Evolutionary conservation across 352 stramenopile species (phyloP).

Genomic region (Blastocystis hominis): DNA sequence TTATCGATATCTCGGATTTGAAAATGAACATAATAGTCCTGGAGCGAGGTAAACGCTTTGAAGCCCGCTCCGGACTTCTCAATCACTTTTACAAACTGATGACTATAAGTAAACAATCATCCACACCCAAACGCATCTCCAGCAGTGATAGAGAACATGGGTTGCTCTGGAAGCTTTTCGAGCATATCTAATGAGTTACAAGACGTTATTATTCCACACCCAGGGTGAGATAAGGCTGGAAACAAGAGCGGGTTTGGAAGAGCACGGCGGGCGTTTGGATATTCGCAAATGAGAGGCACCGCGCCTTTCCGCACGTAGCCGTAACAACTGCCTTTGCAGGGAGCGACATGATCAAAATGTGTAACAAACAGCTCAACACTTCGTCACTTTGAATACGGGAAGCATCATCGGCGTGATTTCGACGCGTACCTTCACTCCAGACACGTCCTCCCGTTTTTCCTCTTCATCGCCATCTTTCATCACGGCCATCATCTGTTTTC

Average conservation of each 20-base stretch:
- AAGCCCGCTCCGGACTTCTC: neutral
- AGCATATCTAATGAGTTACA: conserved; percentile 25
- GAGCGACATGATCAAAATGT: conserved; percentile 11
- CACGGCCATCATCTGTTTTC: neutral
- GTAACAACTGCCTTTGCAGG: conserved; percentile 11
- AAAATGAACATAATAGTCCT: conserved; percentile 52
- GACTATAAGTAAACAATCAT: neutral
- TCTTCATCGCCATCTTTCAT: neutral
- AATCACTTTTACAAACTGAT: conserved; percentile 22
- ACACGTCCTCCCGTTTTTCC: neutral
- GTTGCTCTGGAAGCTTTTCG: conserved; percentile 47
- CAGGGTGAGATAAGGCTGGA: conserved; percentile 56
- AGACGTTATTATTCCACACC: neutral
- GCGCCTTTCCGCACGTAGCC: conserved; percentile 44
- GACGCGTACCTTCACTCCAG: neutral
- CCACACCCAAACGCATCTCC: neutral
- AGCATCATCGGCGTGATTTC: neutral
- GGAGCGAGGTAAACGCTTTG: conserved; percentile 22
- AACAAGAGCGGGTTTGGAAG: conserved; percentile 41
- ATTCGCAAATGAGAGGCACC: conserved; percentile 12
- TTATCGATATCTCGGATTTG: conserved; percentile 37
- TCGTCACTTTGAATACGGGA: conserved; percentile 11
- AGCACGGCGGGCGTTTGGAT: conserved; percentile 22
- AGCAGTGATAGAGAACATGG: conserved; percentile 39
- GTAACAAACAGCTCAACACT: conserved; percentile 14